Percentiles rank a stretch among this genome's conserved stretches.
Evolutionary conservation across 352 stramenopile genomes (phyloP).

Genomic region (Aphanomyces invadans): DNA sequence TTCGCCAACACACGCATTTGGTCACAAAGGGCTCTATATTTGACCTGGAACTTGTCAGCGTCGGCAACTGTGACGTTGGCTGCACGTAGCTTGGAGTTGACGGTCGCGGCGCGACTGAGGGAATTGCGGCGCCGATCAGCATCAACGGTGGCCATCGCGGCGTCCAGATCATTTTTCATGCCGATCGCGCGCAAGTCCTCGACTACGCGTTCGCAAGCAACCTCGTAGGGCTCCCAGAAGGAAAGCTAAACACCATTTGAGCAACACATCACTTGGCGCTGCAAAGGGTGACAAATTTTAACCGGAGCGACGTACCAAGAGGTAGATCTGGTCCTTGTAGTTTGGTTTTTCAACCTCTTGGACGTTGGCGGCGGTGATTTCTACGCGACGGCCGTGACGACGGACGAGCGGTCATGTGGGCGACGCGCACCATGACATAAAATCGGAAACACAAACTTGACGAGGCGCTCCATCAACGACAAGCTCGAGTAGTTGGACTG

Average conservation of each 20-base stretch:
- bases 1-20: conserved; percentile 12
- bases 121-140: conserved; percentile 15
- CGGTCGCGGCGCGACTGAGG: conserved; percentile 12
- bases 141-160: conserved; percentile 33
- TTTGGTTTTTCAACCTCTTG: conserved; percentile 25
- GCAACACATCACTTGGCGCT: too few species aligned
- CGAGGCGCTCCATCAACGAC: conserved; percentile 53
- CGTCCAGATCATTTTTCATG: conserved; percentile 58
- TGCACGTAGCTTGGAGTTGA: conserved; percentile 31
- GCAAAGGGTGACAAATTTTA: too few species aligned
- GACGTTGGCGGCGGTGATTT: conserved; percentile 6
- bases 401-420: conserved; percentile 37
- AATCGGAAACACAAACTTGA: conserved; percentile 50
- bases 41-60: conserved; percentile 42
- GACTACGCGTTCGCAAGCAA: conserved; percentile 38
- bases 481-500: conserved; percentile 25
- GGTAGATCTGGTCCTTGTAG: conserved; percentile 41
- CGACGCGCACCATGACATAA: conserved; percentile 26
- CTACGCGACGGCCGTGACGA: too few species aligned
- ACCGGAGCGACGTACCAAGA: conserved; percentile 38
- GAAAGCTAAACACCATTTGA: conserved; percentile 17
- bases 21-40: conserved; percentile 5
- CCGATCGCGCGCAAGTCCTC: conserved; percentile 47
- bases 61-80: conserved; percentile 52
- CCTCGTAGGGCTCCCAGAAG: conserved; percentile 36